phyloP scores from a whole-genome alignment of 148 eudicot species.

The Oxyria digyna region DNA sequence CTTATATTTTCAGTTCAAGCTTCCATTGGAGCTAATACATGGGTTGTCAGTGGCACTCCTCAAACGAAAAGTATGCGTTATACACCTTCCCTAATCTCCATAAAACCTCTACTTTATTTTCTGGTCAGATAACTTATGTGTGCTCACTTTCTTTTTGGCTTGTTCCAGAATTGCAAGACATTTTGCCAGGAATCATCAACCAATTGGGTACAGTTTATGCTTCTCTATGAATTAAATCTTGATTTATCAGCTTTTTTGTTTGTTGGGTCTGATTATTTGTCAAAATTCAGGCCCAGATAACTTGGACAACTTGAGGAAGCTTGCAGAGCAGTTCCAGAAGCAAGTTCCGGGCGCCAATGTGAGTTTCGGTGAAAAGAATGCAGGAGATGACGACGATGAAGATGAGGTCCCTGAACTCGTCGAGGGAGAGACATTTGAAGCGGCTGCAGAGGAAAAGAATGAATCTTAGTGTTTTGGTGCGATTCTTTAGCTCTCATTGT shows the following conservation, averaged over 20 bases:
- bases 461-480: neutral
- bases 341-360: slow-evolving; percentile 23
- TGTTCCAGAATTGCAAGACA: slow-evolving; percentile 68
- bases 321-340: slow-evolving; percentile 72
- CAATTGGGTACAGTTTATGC: slow-evolving; percentile 44
- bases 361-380: neutral
- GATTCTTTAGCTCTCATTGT: neutral
- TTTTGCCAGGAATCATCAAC: slow-evolving; percentile 79
- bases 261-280: neutral
- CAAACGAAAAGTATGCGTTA: slow-evolving; percentile 68
- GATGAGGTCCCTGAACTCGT: slow-evolving; percentile 93
- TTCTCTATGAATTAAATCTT: neutral
- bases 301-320: slow-evolving; percentile 75
- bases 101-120: neutral
- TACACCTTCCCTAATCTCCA: neutral
- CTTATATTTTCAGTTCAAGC: slow-evolving; percentile 67
- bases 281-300: slow-evolving; percentile 59
- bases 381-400: slow-evolving; percentile 62
- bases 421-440: slow-evolving; percentile 86
- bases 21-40: slow-evolving; percentile 78
- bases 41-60: slow-evolving; percentile 94
- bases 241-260: neutral
- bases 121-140: neutral
- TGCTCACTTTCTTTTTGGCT: neutral
- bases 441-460: slow-evolving; percentile 62